A percentile compares a stretch with the other conserved stretches of the same genome.
Evolutionary conservation across 345 rosid genomes (phyloP).

Genomic region (Heritiera fomes): DNA sequence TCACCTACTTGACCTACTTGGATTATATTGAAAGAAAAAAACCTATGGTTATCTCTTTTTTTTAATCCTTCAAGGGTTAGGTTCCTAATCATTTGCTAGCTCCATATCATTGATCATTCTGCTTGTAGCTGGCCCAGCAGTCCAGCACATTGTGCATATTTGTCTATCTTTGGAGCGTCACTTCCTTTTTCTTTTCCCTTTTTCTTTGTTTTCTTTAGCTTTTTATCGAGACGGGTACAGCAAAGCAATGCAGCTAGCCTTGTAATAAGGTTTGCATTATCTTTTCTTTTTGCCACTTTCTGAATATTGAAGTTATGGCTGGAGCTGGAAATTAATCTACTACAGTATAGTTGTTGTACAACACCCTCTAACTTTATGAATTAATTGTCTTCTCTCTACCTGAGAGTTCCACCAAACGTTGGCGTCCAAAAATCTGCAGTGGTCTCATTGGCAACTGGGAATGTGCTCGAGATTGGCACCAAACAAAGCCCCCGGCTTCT

Average conservation of each 20-base stretch:
- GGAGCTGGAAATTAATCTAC: not conserved
- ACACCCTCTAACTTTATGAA: constrained; percentile 6
- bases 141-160: constrained; percentile 13
- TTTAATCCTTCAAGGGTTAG: not conserved
- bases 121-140: constrained; percentile 44
- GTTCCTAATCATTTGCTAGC: constrained; percentile 45
- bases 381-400: constrained; percentile 28
- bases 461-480: constrained; percentile 72
- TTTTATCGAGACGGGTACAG: constrained; percentile 43
- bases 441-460: constrained; percentile 63
- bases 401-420: constrained; percentile 68
- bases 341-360: not conserved
- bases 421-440: constrained; percentile 73
- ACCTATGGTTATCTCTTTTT: not conserved
- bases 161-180: constrained; percentile 36
- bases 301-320: constrained; percentile 21
- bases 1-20: constrained; percentile 22
- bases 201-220: constrained; percentile 37
- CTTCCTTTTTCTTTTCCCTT: constrained; percentile 17
- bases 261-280: constrained; percentile 29
- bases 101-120: constrained; percentile 33
- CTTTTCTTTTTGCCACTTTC: constrained; percentile 17
- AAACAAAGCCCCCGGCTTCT: constrained; percentile 80
- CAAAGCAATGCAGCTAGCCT: constrained; percentile 34
- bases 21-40: not conserved